Evolutionary conservation across 1,284 basidiomycete genomes (phyloP), one percentile per base, ranked within the genome.

Genomic region (Naganishia sp.): DNA sequence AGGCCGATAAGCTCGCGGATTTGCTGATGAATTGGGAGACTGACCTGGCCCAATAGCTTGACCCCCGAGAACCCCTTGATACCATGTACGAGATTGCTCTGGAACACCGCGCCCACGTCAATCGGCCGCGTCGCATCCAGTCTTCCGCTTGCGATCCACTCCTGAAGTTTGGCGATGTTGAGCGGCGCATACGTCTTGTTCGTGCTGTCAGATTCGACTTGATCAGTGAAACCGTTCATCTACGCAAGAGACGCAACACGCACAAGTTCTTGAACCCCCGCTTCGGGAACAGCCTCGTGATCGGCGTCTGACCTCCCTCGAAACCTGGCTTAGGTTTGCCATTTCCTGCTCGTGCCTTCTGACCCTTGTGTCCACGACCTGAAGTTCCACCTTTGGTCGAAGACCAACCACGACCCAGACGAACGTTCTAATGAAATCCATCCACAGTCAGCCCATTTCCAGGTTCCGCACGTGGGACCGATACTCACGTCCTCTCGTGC

Each of bases 231-330:
- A 46, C 42, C 46, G 50, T 63, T 31, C 51, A 39, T 21, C 17
- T 47, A 53, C n/a, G 43, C 58, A 55, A 54, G 21, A 60, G 66
- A 55, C 43, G 45, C 45, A 67, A 25, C 49, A 39, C 47, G 32
- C 25, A 46, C 94, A 87, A 85, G 81, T 97, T 98, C 68, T 88
- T 85, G 78, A 98, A 99, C 52, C 95, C 95, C 54, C 88, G 85
- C 83, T 99, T 99, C 10, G 95, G 95, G 76, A 94, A 91, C 53
- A 88, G 82, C 71, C 93, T 88, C n/a, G 88, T 88, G 66, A 99
- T 86, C 7, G 95, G 91, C 25, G 94, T 97, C 79, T 98, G 95
- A 71, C 95, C 95, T 75, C 95, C 95, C 79, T 96, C 94, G 72
- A 98, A 99, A 6, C 88, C 87, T 35, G 86, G 83, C 71, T 85